Conservation (phyloP, 495 filamentous ascomycete species). For the Talaromyces adpressus region DNA sequence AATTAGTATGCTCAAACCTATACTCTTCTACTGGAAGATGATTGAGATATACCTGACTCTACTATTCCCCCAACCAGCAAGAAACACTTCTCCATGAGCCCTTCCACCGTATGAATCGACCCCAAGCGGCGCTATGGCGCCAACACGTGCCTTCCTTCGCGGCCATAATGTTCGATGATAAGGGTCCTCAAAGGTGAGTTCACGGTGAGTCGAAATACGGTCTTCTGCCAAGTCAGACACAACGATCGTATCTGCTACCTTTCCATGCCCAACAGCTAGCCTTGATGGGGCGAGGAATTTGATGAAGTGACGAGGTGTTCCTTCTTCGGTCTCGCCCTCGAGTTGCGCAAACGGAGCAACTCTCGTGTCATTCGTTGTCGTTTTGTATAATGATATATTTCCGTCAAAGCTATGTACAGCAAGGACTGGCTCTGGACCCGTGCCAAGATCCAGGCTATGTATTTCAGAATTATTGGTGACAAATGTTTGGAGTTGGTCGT, state of each 20-base stretch:
- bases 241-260: conserved; percentile 34
- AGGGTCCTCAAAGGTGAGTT: conserved; percentile 20
- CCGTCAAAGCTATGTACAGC: conserved; percentile 40
- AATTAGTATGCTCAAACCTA: background rate
- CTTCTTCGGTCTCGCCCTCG: conserved; percentile 16
- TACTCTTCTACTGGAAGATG: background rate
- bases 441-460: conserved; percentile 25
- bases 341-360: conserved; percentile 35
- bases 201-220: conserved; percentile 27
- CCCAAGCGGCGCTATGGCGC: conserved; percentile 46
- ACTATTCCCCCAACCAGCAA: conserved; percentile 57
- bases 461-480: conserved; percentile 21
- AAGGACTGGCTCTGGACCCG: conserved; percentile 28
- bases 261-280: conserved; percentile 46
- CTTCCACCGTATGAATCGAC: conserved; percentile 17
- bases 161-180: conserved; percentile 13
- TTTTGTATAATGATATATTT: conserved; percentile 39
- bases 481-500: conserved; percentile 28
- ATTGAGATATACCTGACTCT: conserved; percentile 38
- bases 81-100: conserved; percentile 43
- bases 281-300: conserved; percentile 42
- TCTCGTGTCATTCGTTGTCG: conserved; percentile 19
- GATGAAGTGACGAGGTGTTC: conserved; percentile 37
- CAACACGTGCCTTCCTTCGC: conserved; percentile 27
- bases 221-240: conserved; percentile 41